These are phyloP conservation scores for Limonium bicolor DNA, from an alignment of 148 eudicot genomes.

Conservation along the genomic window DNA sequence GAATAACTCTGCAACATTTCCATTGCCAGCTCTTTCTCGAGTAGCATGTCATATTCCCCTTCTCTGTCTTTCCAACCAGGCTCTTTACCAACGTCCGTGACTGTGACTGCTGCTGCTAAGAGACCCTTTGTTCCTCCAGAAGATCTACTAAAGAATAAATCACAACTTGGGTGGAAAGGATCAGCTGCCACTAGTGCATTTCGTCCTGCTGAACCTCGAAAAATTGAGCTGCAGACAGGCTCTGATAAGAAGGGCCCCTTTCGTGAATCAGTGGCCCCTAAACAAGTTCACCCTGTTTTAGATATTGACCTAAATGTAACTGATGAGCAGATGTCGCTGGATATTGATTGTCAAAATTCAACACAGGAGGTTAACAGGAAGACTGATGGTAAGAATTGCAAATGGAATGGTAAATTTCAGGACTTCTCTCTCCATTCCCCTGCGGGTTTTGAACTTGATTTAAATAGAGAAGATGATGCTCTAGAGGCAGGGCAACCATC, in stretches of 20 bases:
- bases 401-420: not conserved
- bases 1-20: constrained; percentile 9
- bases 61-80: constrained; percentile 20
- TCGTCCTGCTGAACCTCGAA: constrained; percentile 88
- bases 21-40: constrained; percentile 11
- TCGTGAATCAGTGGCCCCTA: constrained; percentile 16
- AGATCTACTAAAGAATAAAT: constrained; percentile 41
- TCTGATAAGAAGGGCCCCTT: constrained; percentile 3
- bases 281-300: constrained; percentile 23
- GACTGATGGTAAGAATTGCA: constrained; percentile 6
- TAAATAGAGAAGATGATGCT: constrained; percentile 64
- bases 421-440: constrained; percentile 6
- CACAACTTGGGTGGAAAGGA: constrained; percentile 82
- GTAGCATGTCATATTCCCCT: no score
- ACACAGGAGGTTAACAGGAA: constrained; percentile 10
- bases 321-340: constrained; percentile 48
- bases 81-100: constrained; percentile 35
- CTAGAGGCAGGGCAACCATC: constrained; percentile 27
- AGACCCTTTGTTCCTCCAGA: constrained; percentile 69
- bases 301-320: constrained; percentile 78
- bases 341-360: constrained; percentile 26
- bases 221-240: constrained; percentile 20
- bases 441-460: constrained; percentile 64
- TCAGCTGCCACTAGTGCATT: constrained; percentile 97
- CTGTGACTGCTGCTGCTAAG: constrained; percentile 72